These are phyloP conservation scores for Durio zibethinus DNA, from an alignment of 345 rosid genomes.

Conservation along the genomic window DNA sequence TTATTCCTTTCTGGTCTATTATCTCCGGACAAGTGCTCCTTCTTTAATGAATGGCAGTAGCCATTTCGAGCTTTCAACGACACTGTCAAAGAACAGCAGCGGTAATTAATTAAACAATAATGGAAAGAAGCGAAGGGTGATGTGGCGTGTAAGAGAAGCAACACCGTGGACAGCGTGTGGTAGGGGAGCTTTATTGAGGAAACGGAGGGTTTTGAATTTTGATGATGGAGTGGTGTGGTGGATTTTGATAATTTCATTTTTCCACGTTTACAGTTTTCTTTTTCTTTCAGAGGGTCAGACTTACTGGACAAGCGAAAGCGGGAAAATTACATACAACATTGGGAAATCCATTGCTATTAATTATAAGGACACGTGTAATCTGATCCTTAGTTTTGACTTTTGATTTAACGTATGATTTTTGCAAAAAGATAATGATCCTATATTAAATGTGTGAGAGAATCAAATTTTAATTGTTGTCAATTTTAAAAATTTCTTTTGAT, in stretches of 20 bases:
- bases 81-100: background rate
- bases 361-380: no score
- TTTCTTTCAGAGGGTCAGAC: no score
- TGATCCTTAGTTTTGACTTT: no score
- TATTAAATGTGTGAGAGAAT: no score
- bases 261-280: constrained; percentile 17
- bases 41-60: background rate
- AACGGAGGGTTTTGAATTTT: background rate
- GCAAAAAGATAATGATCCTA: no score
- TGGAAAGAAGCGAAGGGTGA: background rate
- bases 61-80: background rate
- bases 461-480: no score
- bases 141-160: constrained; percentile 13
- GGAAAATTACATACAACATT: no score
- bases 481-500: no score
- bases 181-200: background rate
- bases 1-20: background rate
- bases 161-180: background rate
- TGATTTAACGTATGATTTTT: no score
- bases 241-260: background rate
- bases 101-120: no score
- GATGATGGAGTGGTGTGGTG: background rate
- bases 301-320: no score
- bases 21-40: background rate
- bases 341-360: no score